Conservation (phyloP, 164 flowering plant genomes). For the Umbilicus rupestris region DNA sequence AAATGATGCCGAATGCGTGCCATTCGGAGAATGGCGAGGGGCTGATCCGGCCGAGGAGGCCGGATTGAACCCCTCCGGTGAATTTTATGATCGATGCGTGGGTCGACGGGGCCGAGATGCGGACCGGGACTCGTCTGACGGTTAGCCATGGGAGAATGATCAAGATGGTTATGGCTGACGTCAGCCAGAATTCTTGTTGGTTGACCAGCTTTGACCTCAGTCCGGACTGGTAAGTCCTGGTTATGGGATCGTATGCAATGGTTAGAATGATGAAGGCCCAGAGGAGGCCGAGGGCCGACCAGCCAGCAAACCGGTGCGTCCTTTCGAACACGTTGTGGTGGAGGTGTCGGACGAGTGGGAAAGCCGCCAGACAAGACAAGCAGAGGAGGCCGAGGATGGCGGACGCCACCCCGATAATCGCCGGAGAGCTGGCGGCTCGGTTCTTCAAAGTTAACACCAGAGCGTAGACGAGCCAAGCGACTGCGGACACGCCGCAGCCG, state of each 20-base stretch:
- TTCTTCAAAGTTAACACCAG: slow-evolving; percentile 24
- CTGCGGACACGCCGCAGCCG: slow-evolving; percentile 36
- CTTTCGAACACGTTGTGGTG: slow-evolving; percentile 47
- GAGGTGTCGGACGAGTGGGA: slow-evolving; percentile 46
- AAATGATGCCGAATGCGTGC: slow-evolving; percentile 75
- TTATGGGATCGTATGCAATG: slow-evolving; percentile 30
- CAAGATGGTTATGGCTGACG: slow-evolving; percentile 34
- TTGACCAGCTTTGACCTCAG: slow-evolving; percentile 22
- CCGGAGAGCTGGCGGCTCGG: slow-evolving; percentile 22
- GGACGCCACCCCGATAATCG: slow-evolving; percentile 26
- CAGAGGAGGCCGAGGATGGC: slow-evolving; percentile 29
- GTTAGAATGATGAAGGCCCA: slow-evolving; percentile 42
- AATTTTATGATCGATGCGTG: slow-evolving; percentile 61
- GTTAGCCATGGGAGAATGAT: slow-evolving; percentile 61
- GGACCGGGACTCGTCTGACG: slow-evolving; percentile 39
- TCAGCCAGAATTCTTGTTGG: slow-evolving; percentile 54
- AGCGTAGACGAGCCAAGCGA: slow-evolving; percentile 39
- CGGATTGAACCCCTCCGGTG: slow-evolving; percentile 45
- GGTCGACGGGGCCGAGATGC: slow-evolving; percentile 35
- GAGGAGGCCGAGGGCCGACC: slow-evolving; percentile 37
- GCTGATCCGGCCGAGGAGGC: slow-evolving; percentile 56
- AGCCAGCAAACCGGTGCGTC: slow-evolving; percentile 41
- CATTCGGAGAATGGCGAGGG: slow-evolving; percentile 62
- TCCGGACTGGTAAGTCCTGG: slow-evolving; percentile 24
- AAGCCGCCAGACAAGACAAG: slow-evolving; percentile 33